phyloP scores from a whole-genome alignment of 75 land plant species.

The Selaginella moellendorffii region DNA sequence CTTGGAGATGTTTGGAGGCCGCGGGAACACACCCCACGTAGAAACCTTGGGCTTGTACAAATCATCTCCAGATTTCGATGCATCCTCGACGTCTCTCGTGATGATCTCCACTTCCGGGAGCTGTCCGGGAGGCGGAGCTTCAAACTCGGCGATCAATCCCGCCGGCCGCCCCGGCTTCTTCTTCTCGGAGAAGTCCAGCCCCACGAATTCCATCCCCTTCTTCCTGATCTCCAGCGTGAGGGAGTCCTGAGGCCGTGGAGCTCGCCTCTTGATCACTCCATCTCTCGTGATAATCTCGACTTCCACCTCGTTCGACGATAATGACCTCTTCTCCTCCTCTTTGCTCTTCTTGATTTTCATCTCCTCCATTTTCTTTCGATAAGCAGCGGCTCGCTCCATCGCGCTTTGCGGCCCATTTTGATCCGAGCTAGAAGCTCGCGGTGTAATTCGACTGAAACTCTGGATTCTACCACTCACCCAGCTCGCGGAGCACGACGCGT shows the following conservation, averaged over 20 bases:
- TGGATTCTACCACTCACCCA: no score
- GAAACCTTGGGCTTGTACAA: conserved; percentile 91
- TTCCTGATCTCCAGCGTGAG: conserved; percentile 17
- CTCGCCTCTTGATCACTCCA: conserved; percentile 22
- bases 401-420: no score
- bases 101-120: conserved; percentile 59
- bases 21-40: conserved; percentile 87
- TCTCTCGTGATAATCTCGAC: conserved; percentile 31
- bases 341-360: no score
- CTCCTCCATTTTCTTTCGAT: no score
- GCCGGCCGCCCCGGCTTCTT: conserved; percentile 43
- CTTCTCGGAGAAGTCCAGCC: conserved; percentile 70
- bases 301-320: conserved; percentile 8
- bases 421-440: no score
- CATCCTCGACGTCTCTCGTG: conserved; percentile 34
- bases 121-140: conserved; percentile 19
- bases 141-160: conserved; percentile 34
- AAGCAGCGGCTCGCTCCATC: no score
- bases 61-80: conserved; percentile 16
- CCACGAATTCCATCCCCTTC: conserved; percentile 46
- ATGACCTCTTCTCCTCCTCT: no score
- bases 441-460: no score
- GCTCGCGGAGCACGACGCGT: no score
- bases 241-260: conserved; percentile 11
- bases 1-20: conserved; percentile 69